Conservation (phyloP, 345 rosid genomes). For the Theobroma cacao region DNA sequence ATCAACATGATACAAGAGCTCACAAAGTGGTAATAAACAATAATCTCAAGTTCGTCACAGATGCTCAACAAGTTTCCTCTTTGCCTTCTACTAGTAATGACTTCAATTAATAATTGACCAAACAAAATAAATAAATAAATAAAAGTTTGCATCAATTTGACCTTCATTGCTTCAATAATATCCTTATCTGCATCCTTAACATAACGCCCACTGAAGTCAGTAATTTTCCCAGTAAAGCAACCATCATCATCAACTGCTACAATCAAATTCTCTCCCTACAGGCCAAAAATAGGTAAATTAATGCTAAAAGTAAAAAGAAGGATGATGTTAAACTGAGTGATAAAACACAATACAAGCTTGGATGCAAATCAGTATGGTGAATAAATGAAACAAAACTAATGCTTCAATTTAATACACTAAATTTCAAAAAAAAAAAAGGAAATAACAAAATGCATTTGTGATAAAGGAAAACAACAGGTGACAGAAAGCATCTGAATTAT, state of each 20-base stretch:
- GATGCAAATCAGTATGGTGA: neutral
- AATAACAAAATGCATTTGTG: neutral
- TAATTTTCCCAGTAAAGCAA: constrained; percentile 65
- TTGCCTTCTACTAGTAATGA: neutral
- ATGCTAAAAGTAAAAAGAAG: neutral
- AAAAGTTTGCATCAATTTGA: constrained; percentile 20
- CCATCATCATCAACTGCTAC: constrained; percentile 99
- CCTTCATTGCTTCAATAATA: constrained; percentile 87
- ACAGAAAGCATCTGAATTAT: neutral
- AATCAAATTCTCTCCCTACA: constrained; percentile 72
- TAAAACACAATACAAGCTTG: neutral
- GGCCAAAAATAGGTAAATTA: neutral
- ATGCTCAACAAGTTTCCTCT: neutral
- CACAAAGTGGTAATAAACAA: neutral
- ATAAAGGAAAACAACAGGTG: constrained; percentile 5
- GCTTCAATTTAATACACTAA: neutral
- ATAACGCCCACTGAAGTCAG: constrained; percentile 69
- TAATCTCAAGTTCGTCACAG: neutral
- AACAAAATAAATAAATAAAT: constrained; percentile 4
- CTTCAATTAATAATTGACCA: neutral
- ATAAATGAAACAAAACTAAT: neutral
- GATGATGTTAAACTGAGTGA: neutral
- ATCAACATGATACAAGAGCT: neutral
- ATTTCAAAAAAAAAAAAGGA: neutral
- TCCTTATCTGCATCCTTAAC: constrained; percentile 95